Conservation (phyloP, 306 rosid genomes). For the Cucumis sativus region Cucumber_9930_V3 NC_026657.2:27954001-27954500, state of each 20-base stretch:
- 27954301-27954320: conserved; percentile 8
- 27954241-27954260: background rate
- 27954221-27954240: too few relatives aligned
- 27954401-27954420: background rate
- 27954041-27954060: background rate
- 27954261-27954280: conserved; percentile 10
- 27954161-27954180: background rate
- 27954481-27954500: too few relatives aligned
- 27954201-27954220: background rate
- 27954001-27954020: background rate
- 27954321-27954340: background rate
- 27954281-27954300: conserved; percentile 4
- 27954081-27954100: background rate
- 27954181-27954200: background rate
- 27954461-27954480: background rate
- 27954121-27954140: background rate
- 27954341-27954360: background rate
- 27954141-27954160: background rate
- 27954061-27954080: background rate
- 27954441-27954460: background rate
- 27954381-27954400: background rate
- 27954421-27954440: background rate
- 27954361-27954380: conserved; percentile 1
- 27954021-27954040: background rate
- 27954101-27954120: background rate